Evolutionary conservation across 2,329 filamentous ascomycete genomes (phyloP).

Genomic region (Colletotrichum endophyticum): DNA sequence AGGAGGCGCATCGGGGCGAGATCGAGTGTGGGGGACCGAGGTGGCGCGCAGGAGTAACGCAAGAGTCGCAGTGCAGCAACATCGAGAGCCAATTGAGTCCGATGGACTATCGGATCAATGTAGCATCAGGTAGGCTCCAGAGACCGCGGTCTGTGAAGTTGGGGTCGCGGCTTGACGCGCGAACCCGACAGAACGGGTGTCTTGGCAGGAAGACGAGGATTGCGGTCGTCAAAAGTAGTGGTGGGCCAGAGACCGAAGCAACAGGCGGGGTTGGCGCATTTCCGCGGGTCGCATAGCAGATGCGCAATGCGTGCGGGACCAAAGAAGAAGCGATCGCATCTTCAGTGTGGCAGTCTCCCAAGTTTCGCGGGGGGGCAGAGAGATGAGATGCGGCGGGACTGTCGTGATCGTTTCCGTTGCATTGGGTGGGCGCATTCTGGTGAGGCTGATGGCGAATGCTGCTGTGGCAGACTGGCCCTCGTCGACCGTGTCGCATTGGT

Average conservation of each 20-base stretch:
- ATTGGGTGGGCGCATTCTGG: neutral
- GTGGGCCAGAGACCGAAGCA: neutral
- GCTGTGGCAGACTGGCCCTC: neutral
- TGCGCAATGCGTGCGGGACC: neutral
- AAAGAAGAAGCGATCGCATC: neutral
- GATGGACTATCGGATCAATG: neutral
- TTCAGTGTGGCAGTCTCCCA: neutral
- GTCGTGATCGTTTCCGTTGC: neutral
- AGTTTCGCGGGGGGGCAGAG: neutral
- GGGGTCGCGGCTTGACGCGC: neutral
- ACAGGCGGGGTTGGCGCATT: conserved; percentile 3
- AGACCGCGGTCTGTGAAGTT: neutral
- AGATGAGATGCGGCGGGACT: neutral
- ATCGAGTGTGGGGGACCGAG: neutral
- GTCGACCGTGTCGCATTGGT: neutral
- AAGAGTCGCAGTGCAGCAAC: neutral
- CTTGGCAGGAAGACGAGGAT: neutral
- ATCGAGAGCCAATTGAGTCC: neutral
- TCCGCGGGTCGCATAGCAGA: neutral
- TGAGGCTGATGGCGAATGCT: neutral
- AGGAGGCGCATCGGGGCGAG: neutral
- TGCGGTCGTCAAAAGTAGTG: neutral
- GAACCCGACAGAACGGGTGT: neutral
- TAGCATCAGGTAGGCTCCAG: neutral
- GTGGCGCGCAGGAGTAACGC: neutral